phyloP scores from a whole-genome alignment of 306 rosid species.

The Vigna hirtella region DNA sequence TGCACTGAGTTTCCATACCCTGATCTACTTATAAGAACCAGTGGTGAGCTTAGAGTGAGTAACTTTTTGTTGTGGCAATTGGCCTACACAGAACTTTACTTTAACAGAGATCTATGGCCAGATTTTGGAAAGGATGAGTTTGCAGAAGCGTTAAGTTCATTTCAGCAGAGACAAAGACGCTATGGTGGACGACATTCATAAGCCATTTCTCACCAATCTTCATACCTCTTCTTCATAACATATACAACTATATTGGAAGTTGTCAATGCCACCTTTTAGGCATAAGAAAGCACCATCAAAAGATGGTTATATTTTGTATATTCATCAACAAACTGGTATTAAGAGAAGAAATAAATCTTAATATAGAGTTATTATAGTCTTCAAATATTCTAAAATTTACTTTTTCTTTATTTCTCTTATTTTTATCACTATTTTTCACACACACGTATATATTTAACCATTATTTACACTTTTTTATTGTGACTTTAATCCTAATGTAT shows the following conservation, averaged over 20 bases:
- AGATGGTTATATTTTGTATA: background rate
- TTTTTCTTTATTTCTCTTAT: background rate
- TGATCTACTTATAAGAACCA: slow-evolving; percentile 76
- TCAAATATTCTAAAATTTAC: background rate
- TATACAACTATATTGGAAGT: too few relatives aligned
- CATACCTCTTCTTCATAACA: too few relatives aligned
- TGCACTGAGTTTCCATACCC: slow-evolving; percentile 78
- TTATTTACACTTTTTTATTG: too few relatives aligned
- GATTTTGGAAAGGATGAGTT: slow-evolving; percentile 75
- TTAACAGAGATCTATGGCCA: slow-evolving; percentile 66
- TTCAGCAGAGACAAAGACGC: slow-evolving; percentile 73
- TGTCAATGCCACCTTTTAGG: background rate
- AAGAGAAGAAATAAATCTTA: background rate
- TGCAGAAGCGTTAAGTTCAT: slow-evolving; percentile 70
- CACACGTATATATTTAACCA: too few relatives aligned
- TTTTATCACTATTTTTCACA: too few relatives aligned
- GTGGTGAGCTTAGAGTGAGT: slow-evolving; percentile 86
- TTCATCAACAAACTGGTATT: too few relatives aligned
- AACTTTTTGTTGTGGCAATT: slow-evolving; percentile 87
- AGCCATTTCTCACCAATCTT: background rate
- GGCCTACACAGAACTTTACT: slow-evolving; percentile 82
- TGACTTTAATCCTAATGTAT: too few relatives aligned
- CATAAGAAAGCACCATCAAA: background rate
- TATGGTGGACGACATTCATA: slow-evolving; percentile 57
- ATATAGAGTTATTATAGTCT: background rate